Conservation (phyloP, 2,329 filamentous ascomycete genomes). For the Beauveria sp. region DNA sequence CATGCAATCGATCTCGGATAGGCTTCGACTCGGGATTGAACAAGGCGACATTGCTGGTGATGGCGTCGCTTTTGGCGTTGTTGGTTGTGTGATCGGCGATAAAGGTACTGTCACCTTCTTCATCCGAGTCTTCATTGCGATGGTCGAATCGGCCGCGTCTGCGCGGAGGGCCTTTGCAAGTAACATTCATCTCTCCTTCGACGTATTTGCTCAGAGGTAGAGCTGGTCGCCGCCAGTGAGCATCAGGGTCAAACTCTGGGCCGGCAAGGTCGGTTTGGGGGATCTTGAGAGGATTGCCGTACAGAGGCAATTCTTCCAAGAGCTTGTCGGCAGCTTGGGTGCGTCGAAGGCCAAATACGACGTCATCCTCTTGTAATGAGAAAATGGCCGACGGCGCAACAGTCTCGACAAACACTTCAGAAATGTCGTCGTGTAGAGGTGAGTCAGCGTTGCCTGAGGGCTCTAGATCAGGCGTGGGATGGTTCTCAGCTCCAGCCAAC, state of each 20-base stretch:
- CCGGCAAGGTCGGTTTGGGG: slow-evolving; percentile 49
- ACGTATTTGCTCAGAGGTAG: slow-evolving; percentile 83
- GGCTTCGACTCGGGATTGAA: slow-evolving; percentile 86
- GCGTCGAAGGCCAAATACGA: slow-evolving; percentile 68
- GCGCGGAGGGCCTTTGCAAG: slow-evolving; percentile 54
- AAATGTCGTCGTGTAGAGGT: slow-evolving; percentile 34
- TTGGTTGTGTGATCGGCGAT: slow-evolving; percentile 43
- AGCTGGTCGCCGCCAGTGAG: slow-evolving; percentile 67
- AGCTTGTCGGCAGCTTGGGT: slow-evolving; percentile 71
- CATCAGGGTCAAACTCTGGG: slow-evolving; percentile 58
- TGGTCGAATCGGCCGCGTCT: slow-evolving; percentile 84
- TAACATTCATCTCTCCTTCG: slow-evolving; percentile 68
- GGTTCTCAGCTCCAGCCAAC: slow-evolving; percentile 29
- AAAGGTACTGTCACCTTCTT: slow-evolving; percentile 49
- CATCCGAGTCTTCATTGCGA: slow-evolving; percentile 61
- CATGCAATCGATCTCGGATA: slow-evolving; percentile 82
- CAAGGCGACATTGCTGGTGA: slow-evolving; percentile 71
- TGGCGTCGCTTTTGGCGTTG: slow-evolving; percentile 50
- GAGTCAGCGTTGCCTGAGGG: slow-evolving; percentile 56
- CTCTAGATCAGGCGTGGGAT: slow-evolving; percentile 61
- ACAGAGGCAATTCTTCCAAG: slow-evolving; percentile 74
- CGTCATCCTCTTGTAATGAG: slow-evolving; percentile 70
- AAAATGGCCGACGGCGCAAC: slow-evolving; percentile 73
- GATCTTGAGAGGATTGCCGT: slow-evolving; percentile 55
- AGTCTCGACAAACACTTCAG: slow-evolving; percentile 37